A percentile compares a stretch with the other conserved stretches of the same genome.
Conservation (phyloP, 192 early-diverging fungal species). For the Linnemannia zychae region DNA sequence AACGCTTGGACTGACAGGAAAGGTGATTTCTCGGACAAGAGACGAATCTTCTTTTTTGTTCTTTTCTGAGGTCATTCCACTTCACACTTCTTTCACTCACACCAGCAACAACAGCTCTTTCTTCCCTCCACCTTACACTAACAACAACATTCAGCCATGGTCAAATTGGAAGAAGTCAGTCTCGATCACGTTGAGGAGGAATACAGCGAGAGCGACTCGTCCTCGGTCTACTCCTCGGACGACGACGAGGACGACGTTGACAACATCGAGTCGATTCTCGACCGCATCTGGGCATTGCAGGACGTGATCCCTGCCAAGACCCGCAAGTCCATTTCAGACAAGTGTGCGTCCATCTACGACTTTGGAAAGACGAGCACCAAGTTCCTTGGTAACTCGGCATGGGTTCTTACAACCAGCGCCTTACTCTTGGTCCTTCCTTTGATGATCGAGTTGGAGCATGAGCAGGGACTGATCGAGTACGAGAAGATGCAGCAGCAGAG, state of each 20-base stretch:
- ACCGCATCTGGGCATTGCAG: constrained; percentile 84
- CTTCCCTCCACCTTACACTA: not conserved
- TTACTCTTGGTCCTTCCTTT: constrained; percentile 88
- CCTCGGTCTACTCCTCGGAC: constrained; percentile 73
- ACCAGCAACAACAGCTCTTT: not conserved
- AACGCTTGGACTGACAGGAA: not conserved
- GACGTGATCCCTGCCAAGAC: constrained; percentile 88
- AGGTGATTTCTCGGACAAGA: not conserved
- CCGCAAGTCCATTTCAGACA: constrained; percentile 71
- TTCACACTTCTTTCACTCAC: not conserved
- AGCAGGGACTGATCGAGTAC: constrained; percentile 86
- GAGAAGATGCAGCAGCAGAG: constrained; percentile 69
- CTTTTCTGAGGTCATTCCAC: not conserved
- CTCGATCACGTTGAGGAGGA: constrained; percentile 62
- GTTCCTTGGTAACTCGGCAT: constrained; percentile 84
- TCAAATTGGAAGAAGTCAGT: constrained; percentile 66
- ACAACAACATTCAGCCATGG: constrained; percentile 44
- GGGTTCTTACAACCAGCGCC: constrained; percentile 91
- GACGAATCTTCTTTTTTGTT: constrained; percentile 3
- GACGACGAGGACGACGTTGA: constrained; percentile 64
- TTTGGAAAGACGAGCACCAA: constrained; percentile 70
- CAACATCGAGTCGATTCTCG: constrained; percentile 83
- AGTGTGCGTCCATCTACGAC: constrained; percentile 64
- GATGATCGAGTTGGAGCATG: constrained; percentile 88
- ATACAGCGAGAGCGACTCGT: constrained; percentile 67